These are phyloP conservation scores for Pythium phragmitis DNA, from an alignment of 352 stramenopile genomes.

Conservation along the genomic window DNA sequence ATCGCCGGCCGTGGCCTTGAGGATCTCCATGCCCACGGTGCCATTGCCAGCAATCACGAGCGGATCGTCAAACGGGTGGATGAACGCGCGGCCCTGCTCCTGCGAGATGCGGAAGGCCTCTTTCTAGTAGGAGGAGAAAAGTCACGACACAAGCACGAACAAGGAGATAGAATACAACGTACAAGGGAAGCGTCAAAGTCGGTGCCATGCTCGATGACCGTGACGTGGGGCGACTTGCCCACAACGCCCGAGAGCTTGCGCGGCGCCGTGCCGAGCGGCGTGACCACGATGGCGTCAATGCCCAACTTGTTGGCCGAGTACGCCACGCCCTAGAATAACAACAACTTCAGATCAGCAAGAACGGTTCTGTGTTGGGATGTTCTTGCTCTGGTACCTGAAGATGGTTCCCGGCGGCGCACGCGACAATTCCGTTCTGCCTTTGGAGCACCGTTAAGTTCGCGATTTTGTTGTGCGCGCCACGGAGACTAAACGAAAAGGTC, in stretches of 20 bases:
- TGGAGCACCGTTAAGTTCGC: conserved; percentile 86
- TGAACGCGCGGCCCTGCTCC: conserved; percentile 91
- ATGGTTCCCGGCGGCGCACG: conserved; percentile 93
- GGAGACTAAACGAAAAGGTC: conserved; percentile 98
- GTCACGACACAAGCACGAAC: background rate
- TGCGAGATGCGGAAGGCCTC: conserved; percentile 91
- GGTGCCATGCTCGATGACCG: conserved; percentile 93
- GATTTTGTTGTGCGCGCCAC: conserved; percentile 99
- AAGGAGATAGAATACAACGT: conserved; percentile 2
- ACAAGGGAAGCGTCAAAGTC: conserved; percentile 96
- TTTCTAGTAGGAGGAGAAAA: conserved; percentile 39
- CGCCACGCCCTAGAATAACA: conserved; percentile 82
- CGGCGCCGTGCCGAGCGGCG: conserved; percentile 92
- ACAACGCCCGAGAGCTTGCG: conserved; percentile 84
- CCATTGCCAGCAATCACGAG: conserved; percentile 97
- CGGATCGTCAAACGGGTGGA: conserved; percentile 98
- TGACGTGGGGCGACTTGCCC: conserved; percentile 65
- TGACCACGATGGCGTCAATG: conserved; percentile 95
- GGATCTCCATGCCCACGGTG: conserved; percentile 95
- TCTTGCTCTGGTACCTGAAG: conserved; percentile 63
- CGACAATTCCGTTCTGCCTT: conserved; percentile 77
- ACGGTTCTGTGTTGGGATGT: background rate
- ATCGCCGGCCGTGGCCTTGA: conserved; percentile 85
- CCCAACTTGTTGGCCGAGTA: conserved; percentile 92
- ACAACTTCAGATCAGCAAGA: background rate